phyloP scores from a whole-genome alignment of 129 eudicot species.

The Glebionis coronaria region DNA sequence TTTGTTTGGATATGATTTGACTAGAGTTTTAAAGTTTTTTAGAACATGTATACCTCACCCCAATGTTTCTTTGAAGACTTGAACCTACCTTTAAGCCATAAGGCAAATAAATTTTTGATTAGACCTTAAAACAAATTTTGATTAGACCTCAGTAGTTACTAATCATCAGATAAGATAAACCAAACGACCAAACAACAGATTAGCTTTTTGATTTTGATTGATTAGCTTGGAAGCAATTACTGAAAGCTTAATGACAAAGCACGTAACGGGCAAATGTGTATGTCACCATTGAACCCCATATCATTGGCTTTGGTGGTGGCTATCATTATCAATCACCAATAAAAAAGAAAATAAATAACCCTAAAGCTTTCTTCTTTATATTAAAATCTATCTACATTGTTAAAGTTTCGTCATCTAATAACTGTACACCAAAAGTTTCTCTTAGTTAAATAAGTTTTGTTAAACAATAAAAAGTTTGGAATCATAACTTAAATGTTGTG shows the following conservation, averaged over 20 bases:
- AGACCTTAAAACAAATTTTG: too few relatives aligned
- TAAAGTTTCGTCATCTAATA: not conserved
- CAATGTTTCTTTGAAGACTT: too few relatives aligned
- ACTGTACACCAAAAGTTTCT: too few relatives aligned
- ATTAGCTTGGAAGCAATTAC: constrained; percentile 4
- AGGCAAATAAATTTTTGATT: too few relatives aligned
- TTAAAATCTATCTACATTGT: not conserved
- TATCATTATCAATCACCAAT: constrained; percentile 19
- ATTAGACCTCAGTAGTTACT: too few relatives aligned
- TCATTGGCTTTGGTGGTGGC: constrained; percentile 21
- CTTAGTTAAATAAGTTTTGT: too few relatives aligned
- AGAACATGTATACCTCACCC: too few relatives aligned
- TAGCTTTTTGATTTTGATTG: not conserved
- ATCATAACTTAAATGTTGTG: not conserved
- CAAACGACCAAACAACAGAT: not conserved
- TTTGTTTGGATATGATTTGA: too few relatives aligned
- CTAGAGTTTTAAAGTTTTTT: too few relatives aligned
- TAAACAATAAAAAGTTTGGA: not conserved
- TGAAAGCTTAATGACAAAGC: constrained; percentile 14
- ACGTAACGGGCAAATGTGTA: constrained; percentile 1
- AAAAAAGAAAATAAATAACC: not conserved
- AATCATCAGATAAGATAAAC: too few relatives aligned
- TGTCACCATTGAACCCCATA: not conserved
- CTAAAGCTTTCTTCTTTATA: constrained; percentile 7
- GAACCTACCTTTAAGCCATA: too few relatives aligned